Evolutionary conservation across 371 early-diverging fungal species (phyloP), one percentile per base, ranked within the genome.

Genomic region (Lichtheimia ramosa): DNA sequence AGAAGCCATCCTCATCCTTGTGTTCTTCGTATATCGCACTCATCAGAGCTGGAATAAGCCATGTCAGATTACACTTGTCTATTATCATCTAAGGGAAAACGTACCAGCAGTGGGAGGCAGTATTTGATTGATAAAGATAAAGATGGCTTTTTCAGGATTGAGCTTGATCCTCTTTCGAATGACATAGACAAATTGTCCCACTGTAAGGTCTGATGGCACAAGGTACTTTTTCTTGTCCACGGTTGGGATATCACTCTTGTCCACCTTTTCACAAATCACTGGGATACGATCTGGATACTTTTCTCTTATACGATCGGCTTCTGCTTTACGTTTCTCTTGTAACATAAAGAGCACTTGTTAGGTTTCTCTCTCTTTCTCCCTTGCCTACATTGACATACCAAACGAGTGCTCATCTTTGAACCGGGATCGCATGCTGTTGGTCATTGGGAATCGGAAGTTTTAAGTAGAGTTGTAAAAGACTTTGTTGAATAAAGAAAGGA

Each of bases 161-260:
- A 95, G 81, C 79, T 92, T 92, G 77, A 95, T 93, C 61, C 95
- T 86, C 74, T 94, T 94, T 70, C 94, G 87, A 64, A 94, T 94
- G 43, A 98, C 96, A 73, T 95, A 96, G 54, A 97, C 94, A 69
- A 98, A 98, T 68, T 97, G 97, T 18, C 96, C 97, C 16, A 97
- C 95, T 1, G 96, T 97, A 55, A 98, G 75, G 73, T 98, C 97
- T 48, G 92, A 84, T 15, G 97, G 97, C 6, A 97, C 96, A 51
- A 98, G 83, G 62, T 96, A 98, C 78, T 97, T 98, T 73, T 97
- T 97, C 88, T 97, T 97, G 82, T 98, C 97, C 68, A 98, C 96
- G 8, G 84, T 88, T 20, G 93, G 91, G 71, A 97, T 95, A 73
- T 96, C 96, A 62, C 90, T 90, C 79, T 95, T 96, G 61, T 96